These are phyloP conservation scores for Sphagnum magellanicum DNA, from an alignment of 228 moss, liverwort and hornwort species.

Conservation along the genomic window DNA sequence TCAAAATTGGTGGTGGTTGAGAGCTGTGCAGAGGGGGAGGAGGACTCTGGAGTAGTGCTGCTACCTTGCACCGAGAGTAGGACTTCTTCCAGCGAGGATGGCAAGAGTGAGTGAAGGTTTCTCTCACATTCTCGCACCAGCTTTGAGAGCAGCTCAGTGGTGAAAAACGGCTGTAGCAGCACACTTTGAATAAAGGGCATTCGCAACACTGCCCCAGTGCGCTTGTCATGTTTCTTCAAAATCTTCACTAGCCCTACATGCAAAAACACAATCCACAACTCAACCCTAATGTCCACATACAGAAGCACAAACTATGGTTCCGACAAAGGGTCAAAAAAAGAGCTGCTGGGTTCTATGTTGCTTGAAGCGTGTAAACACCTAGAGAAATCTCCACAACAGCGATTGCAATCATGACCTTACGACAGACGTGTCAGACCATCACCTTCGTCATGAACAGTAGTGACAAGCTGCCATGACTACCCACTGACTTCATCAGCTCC, in stretches of 20 bases:
- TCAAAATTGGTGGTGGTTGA: background rate
- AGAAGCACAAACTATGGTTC: no score
- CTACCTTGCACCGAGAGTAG: slow-evolving; percentile 31
- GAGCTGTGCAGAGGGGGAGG: background rate
- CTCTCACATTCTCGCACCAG: slow-evolving; percentile 67
- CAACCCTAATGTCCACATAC: slow-evolving; percentile 1
- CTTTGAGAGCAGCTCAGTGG: slow-evolving; percentile 68
- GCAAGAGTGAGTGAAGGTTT: slow-evolving; percentile 50
- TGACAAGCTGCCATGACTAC: no score
- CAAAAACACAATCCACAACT: background rate
- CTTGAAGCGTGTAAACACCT: no score
- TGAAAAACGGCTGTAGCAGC: slow-evolving; percentile 91
- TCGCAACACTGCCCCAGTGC: slow-evolving; percentile 64
- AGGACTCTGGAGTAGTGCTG: slow-evolving; percentile 5
- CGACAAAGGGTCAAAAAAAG: no score
- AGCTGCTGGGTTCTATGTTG: no score
- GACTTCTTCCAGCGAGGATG: slow-evolving; percentile 31
- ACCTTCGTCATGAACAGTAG: no score
- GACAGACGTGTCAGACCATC: no score
- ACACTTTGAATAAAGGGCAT: slow-evolving; percentile 71
- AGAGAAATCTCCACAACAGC: no score
- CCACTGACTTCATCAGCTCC: no score
- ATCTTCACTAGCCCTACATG: slow-evolving; percentile 74
- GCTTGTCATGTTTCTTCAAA: slow-evolving; percentile 93
- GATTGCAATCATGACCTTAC: no score